Percentiles rank a stretch among this genome's conserved stretches.
Conservation (phyloP, 2,329 filamentous ascomycete genomes). For the Arthrobotrys pseudoclavata region DNA sequence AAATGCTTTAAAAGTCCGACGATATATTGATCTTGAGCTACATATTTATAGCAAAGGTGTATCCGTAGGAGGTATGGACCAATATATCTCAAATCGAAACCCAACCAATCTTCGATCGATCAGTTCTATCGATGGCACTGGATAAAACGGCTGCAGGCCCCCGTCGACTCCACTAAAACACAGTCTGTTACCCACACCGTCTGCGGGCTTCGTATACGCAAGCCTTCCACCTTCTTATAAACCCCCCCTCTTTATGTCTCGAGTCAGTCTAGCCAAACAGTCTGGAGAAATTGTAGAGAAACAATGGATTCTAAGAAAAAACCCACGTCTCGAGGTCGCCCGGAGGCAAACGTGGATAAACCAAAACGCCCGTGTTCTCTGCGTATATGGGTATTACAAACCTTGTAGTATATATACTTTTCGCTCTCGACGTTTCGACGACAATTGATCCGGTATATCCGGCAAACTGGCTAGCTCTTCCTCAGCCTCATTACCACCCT, state of each 20-base stretch:
- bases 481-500: constrained; percentile 50
- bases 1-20: not conserved
- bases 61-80: no score
- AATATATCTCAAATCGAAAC: not conserved
- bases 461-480: constrained; percentile 25
- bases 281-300: constrained; percentile 46
- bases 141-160: constrained; percentile 19
- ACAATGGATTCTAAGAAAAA: not conserved
- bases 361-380: not conserved
- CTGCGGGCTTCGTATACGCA: constrained; percentile 13
- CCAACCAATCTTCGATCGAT: constrained; percentile 6
- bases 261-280: not conserved
- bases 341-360: not conserved
- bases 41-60: no score
- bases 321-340: constrained; percentile 21
- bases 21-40: not conserved
- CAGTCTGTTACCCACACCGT: not conserved
- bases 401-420: not conserved
- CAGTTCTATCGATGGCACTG: constrained; percentile 5
- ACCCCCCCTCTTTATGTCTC: not conserved
- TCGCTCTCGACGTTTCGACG: not conserved
- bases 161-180: not conserved
- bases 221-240: not conserved
- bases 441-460: constrained; percentile 58
- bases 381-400: not conserved